Conservation (phyloP, 345 rosid species). For the Eucalyptus curtisii region DNA sequence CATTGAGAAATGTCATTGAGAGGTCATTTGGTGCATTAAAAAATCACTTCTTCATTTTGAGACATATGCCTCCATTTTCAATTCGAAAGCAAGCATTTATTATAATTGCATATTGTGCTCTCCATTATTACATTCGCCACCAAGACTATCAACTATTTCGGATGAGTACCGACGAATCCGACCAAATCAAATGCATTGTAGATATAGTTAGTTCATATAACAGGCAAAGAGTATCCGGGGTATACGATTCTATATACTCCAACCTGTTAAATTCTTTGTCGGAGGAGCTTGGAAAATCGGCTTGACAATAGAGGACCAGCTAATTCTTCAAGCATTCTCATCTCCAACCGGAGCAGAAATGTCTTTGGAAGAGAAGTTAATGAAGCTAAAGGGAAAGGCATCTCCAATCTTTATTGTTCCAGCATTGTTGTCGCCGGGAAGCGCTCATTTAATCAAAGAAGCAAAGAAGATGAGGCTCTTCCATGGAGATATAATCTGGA, state of each 20-base stretch:
- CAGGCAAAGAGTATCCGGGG: constrained; percentile 14
- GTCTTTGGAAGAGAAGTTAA: constrained; percentile 8
- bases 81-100: too few species aligned
- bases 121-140: too few species aligned
- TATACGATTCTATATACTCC: constrained; percentile 7
- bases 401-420: constrained; percentile 41
- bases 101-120: too few species aligned
- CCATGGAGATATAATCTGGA: constrained; percentile 29
- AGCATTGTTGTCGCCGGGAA: constrained; percentile 9
- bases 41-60: too few species aligned
- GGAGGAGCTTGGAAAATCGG: constrained; percentile 9
- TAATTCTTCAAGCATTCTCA: constrained; percentile 29
- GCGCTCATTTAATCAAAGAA: constrained; percentile 14
- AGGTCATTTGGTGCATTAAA: too few species aligned
- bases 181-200: constrained; percentile 26
- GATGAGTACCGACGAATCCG: constrained; percentile 12
- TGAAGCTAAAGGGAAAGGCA: background rate
- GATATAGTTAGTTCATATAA: constrained; percentile 6
- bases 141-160: background rate
- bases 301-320: constrained; percentile 17
- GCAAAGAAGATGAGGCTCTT: constrained; percentile 22
- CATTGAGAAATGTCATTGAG: too few species aligned
- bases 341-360: constrained; percentile 2
- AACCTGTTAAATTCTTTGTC: constrained; percentile 6
- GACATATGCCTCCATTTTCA: too few species aligned